These are phyloP conservation scores for Arthrobotrys megalospora DNA, from an alignment of 2,329 filamentous ascomycete genomes.

Conservation along the genomic window DNA sequence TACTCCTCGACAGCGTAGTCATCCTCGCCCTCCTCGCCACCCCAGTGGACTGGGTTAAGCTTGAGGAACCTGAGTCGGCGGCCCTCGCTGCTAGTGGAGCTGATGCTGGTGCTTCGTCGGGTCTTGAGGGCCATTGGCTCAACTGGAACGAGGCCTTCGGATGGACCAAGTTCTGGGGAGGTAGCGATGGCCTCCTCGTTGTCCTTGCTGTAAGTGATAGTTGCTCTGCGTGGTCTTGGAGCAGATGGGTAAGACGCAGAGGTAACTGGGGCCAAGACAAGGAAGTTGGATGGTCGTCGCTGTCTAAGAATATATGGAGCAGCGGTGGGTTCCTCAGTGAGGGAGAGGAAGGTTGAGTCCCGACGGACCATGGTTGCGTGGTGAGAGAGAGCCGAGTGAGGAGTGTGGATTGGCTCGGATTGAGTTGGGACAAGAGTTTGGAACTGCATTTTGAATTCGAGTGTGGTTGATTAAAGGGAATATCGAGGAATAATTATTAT, in stretches of 20 bases:
- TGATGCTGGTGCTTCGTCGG: constrained; percentile 73
- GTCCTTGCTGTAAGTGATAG: constrained; percentile 46
- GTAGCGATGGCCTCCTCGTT: constrained; percentile 44
- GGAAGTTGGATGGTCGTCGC: constrained; percentile 69
- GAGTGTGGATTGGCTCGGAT: constrained; percentile 60
- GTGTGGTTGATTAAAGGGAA: constrained; percentile 16
- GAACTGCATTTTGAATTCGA: constrained; percentile 61
- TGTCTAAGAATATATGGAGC: constrained; percentile 47
- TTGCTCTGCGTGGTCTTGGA: constrained; percentile 43
- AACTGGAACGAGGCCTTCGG: constrained; percentile 66
- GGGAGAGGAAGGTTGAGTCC: constrained; percentile 59
- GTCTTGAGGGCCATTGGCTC: constrained; percentile 63
- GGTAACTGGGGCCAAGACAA: constrained; percentile 74
- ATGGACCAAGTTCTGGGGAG: constrained; percentile 56
- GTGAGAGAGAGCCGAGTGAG: constrained; percentile 58
- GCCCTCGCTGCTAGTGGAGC: constrained; percentile 69
- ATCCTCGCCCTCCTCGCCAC: constrained; percentile 73
- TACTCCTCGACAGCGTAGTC: constrained; percentile 69
- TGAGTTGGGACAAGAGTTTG: constrained; percentile 58
- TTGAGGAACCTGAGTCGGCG: constrained; percentile 73
- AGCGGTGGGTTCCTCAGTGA: constrained; percentile 57
- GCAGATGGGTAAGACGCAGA: constrained; percentile 73
- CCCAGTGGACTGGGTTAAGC: constrained; percentile 77
- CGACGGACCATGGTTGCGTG: constrained; percentile 52
- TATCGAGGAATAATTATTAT: constrained; percentile 28